A percentile compares a stretch with the other conserved stretches of the same genome.
Evolutionary conservation across 306 rosid species (phyloP).

Genomic region (Carpinus viminea): DNA sequence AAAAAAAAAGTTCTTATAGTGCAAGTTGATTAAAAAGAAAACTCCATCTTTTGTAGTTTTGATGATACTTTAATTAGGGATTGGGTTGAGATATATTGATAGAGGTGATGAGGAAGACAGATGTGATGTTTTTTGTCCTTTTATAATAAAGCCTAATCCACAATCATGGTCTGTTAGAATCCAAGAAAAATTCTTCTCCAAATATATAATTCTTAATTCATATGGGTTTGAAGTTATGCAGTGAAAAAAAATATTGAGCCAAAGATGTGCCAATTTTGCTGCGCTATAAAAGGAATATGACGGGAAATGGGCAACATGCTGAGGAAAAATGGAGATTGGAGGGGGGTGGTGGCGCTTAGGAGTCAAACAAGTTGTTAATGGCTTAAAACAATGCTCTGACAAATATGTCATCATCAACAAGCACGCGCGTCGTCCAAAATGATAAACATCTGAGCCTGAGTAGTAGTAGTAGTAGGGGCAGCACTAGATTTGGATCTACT

Average conservation of each 20-base stretch:
- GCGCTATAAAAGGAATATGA: not conserved
- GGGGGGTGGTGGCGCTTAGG: not conserved
- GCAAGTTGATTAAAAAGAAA: slow-evolving; percentile 7
- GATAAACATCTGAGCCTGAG: slow-evolving; percentile 21
- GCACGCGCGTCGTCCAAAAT: slow-evolving; percentile 53
- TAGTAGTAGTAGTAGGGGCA: not conserved
- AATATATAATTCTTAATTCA: not conserved
- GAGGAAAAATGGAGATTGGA: not conserved
- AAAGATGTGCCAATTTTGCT: slow-evolving; percentile 8
- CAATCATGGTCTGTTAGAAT: slow-evolving; percentile 35
- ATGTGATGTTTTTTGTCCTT: slow-evolving; percentile 22
- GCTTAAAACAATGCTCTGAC: slow-evolving; percentile 47
- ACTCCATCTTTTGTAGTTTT: not conserved
- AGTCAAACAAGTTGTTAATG: slow-evolving; percentile 50
- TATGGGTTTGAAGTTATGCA: slow-evolving; percentile 18
- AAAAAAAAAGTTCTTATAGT: too few species aligned
- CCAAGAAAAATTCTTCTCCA: slow-evolving; percentile 26
- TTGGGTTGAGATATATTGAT: not conserved
- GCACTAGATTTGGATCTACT: slow-evolving; percentile 5
- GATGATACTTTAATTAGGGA: not conserved
- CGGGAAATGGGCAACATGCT: slow-evolving; percentile 19
- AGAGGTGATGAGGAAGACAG: not conserved
- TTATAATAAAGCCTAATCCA: slow-evolving; percentile 18
- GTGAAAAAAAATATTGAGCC: slow-evolving; percentile 26
- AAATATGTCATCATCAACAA: slow-evolving; percentile 50